These are phyloP conservation scores for Vitis hybrid DNA, from an alignment of 177 flowering plant genomes.

Conservation along the genomic window DNA sequence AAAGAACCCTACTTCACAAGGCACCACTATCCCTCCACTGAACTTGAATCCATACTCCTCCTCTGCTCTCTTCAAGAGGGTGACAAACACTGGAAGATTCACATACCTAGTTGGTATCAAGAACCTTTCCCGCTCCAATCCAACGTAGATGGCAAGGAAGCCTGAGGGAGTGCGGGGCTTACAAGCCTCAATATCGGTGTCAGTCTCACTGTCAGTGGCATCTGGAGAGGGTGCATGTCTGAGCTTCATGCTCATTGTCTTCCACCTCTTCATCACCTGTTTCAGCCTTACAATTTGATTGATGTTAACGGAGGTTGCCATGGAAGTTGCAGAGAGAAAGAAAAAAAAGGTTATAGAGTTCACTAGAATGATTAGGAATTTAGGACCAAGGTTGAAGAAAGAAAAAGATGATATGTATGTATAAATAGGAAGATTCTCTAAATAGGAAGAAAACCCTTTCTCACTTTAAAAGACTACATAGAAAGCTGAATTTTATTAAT, in stretches of 20 bases:
- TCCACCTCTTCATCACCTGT: too few relatives aligned
- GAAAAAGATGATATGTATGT: too few relatives aligned
- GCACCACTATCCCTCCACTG: slow-evolving; percentile 28
- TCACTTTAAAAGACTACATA: too few relatives aligned
- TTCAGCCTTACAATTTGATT: too few relatives aligned
- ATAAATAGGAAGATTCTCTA: too few relatives aligned
- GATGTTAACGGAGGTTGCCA: too few relatives aligned
- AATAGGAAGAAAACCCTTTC: too few relatives aligned
- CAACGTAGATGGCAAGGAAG: slow-evolving; percentile 26
- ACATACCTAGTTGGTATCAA: slow-evolving; percentile 34
- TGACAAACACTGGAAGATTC: slow-evolving; percentile 23
- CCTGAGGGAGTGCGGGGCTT: slow-evolving; percentile 17
- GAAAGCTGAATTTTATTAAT: too few relatives aligned
- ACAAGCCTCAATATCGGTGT: not conserved
- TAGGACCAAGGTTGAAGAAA: too few relatives aligned
- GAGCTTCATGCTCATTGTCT: not conserved
- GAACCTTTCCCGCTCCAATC: slow-evolving; percentile 23
- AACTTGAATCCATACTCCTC: slow-evolving; percentile 34
- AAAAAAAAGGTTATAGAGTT: too few relatives aligned
- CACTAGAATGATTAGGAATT: too few relatives aligned
- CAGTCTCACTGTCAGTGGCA: slow-evolving; percentile 2
- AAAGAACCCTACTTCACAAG: slow-evolving; percentile 32
- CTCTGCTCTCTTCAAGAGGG: slow-evolving; percentile 25
- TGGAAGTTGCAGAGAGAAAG: too few relatives aligned
- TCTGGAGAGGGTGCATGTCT: not conserved